Conservation (phyloP, 108 stramenopile genomes). For the Skeletonema tropicum region DNA sequence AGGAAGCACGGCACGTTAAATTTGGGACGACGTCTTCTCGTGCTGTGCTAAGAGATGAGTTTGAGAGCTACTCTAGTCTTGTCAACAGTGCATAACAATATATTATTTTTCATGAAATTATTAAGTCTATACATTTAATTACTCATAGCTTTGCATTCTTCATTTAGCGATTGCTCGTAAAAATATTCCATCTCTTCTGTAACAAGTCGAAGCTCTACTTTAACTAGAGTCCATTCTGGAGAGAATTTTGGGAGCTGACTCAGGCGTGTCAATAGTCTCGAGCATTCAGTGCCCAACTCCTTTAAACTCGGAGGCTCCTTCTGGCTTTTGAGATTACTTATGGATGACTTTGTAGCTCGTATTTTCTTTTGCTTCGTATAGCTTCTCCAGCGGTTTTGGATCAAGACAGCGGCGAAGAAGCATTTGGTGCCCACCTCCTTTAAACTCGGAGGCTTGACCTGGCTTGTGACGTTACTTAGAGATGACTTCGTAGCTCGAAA, state of each 20-base stretch:
- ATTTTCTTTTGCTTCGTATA: background rate
- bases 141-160: background rate
- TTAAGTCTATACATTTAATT: background rate
- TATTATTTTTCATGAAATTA: background rate
- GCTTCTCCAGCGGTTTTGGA: conserved; percentile 10
- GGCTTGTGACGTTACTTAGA: background rate
- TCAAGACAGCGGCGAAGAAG: background rate
- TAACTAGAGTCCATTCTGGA: conserved; percentile 31
- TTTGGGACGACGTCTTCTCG: conserved; percentile 10
- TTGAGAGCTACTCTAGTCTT: conserved; percentile 54
- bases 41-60: conserved; percentile 44
- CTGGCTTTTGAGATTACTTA: background rate
- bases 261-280: conserved; percentile 10
- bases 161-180: background rate
- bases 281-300: conserved; percentile 16
- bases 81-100: conserved; percentile 25
- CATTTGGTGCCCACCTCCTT: conserved; percentile 19
- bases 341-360: background rate
- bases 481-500: background rate
- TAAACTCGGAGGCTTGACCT: background rate
- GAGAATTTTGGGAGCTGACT: conserved; percentile 19
- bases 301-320: conserved; percentile 11
- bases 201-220: conserved; percentile 19
- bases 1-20: conserved; percentile 17
- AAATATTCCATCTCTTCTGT: conserved; percentile 30